Base-by-base conservation (phyloP, 208 protist genomes). In the Trypanosoma theileri region DNA sequence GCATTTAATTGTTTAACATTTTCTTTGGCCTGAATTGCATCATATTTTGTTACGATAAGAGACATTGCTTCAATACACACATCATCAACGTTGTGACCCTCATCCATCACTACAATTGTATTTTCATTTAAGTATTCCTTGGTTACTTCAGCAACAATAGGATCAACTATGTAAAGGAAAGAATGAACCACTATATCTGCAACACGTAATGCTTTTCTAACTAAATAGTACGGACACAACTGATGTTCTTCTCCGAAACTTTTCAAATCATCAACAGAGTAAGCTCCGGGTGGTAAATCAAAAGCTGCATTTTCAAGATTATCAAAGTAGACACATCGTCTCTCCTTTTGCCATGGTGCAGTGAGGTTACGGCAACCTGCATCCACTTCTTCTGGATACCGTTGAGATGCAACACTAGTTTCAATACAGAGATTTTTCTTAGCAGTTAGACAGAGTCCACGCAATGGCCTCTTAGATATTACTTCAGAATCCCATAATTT, bases 31-130 rank as follows among this genome's bases (percentile, higher is more conserved):
- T 81, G 72, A 53, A 94, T 79, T 3, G 98, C 77, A 28, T 94
- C 90, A 17, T 91, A 80, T 50, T 94, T 91, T 40, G 94, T 98
- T 42, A 99, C 84, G 66, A 97, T 98, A 13, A 99, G 86, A 61
- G 93, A 98, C 80, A 99, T 93, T 9, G 96, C 89, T 73, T 99
- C 98, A 71, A 99, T 99, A 79, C 98, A 99, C 9, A 99, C 97
- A 75, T 99, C 98, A 79, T 99, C 98, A 48, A 99, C 99, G 78
- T 99, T 99, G 82, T 99, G 99, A 4, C 98, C 99, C 79, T 99
- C 98, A 75, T 99, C 98, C 86, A 99, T 99, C 4, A 99, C 95
- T 10, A 99, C 91, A 59, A 99, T 98, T 12, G 88, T 98, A 65
- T 99, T 96, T 55, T 92, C 93, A 42, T 91, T 84, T 46, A 98